A percentile compares a stretch with the other conserved stretches of the same genome.
phyloP scores from a whole-genome alignment of 768 basidiomycete species.

The Suillus fuscotomentosus region DNA sequence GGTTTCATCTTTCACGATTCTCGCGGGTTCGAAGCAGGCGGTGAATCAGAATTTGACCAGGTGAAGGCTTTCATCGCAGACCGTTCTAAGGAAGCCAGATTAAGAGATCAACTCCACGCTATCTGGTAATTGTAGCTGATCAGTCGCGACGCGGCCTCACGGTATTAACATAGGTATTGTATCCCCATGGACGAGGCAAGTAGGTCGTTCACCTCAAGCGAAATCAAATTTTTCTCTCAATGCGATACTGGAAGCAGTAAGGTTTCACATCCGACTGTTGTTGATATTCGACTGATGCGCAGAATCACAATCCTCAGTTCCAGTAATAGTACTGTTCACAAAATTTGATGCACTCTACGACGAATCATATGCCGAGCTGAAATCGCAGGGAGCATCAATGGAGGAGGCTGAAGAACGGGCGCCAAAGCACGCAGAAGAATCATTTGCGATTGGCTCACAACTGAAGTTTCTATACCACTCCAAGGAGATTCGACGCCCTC shows the following conservation, averaged over 20 bases:
- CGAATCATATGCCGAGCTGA: constrained; percentile 16
- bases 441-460: not conserved
- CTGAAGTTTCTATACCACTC: not conserved
- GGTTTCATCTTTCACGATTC: constrained; percentile 40
- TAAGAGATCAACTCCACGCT: constrained; percentile 34
- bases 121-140: constrained; percentile 32
- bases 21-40: not conserved
- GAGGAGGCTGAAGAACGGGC: not conserved
- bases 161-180: constrained; percentile 34
- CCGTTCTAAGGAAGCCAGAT: constrained; percentile 13
- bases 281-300: not conserved
- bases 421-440: not conserved
- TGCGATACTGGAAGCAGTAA: not conserved
- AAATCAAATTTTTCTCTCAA: not conserved
- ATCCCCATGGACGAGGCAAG: constrained; percentile 25
- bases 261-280: not conserved
- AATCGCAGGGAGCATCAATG: constrained; percentile 7
- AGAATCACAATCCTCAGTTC: constrained; percentile 25
- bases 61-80: not conserved
- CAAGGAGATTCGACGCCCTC: not conserved
- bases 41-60: not conserved
- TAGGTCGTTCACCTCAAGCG: not conserved
- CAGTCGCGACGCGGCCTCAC: not conserved
- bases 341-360: constrained; percentile 33
- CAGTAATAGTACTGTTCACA: constrained; percentile 38